A percentile compares a stretch with the other conserved stretches of the same genome.
Conservation (phyloP, 306 rosid species). For the Elaeagnus macrophylla region DNA sequence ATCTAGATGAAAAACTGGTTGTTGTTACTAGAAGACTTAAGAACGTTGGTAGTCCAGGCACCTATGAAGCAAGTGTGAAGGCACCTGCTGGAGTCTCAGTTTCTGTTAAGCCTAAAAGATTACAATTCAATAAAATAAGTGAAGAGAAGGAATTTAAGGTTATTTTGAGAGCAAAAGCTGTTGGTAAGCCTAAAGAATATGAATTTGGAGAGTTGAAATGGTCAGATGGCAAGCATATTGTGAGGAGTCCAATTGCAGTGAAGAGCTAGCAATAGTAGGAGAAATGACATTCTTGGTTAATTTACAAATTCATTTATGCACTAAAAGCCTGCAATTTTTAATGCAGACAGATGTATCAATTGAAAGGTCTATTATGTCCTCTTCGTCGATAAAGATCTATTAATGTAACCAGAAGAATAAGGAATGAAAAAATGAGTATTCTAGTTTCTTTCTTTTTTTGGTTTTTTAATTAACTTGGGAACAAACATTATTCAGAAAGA, state of each 20-base stretch:
- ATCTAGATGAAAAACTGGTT: background rate
- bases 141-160: constrained; percentile 41
- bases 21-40: constrained; percentile 37
- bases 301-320: background rate
- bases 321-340: too few relatives aligned
- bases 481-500: background rate
- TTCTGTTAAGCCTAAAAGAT: constrained; percentile 22
- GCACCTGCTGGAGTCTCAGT: constrained; percentile 29
- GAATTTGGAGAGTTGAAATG: constrained; percentile 35
- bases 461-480: background rate
- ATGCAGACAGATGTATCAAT: too few relatives aligned
- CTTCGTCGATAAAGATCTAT: too few relatives aligned
- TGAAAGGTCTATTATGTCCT: too few relatives aligned
- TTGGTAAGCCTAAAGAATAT: background rate
- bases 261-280: background rate
- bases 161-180: constrained; percentile 3
- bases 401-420: too few relatives aligned
- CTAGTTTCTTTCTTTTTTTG: too few relatives aligned
- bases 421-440: too few relatives aligned
- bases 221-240: constrained; percentile 33
- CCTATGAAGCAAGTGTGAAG: constrained; percentile 21
- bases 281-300: background rate
- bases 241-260: constrained; percentile 32
- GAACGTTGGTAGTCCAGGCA: constrained; percentile 46
- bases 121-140: constrained; percentile 26